A percentile compares a stretch with the other conserved stretches of the same genome.
These are phyloP conservation scores for Leccinum truebloodii DNA, from an alignment of 768 basidiomycete genomes.

Conservation along the genomic window DNA sequence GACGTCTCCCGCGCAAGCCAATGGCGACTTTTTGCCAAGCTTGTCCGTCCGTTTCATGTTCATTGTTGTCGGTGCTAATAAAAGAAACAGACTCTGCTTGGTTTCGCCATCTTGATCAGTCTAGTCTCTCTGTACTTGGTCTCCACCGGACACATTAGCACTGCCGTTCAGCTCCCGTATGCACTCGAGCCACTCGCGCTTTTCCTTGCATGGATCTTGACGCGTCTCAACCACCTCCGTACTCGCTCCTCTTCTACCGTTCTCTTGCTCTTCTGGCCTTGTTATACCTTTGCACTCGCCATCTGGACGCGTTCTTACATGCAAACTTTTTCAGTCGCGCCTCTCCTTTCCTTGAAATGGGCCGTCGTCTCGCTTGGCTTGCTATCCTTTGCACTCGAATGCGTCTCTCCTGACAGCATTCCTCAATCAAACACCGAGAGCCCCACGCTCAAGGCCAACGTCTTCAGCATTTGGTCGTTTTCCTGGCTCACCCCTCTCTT, in stretches of 20 bases:
- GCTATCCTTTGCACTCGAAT: constrained; percentile 64
- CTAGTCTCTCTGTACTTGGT: constrained; percentile 44
- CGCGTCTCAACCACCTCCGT: constrained; percentile 69
- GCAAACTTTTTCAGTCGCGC: constrained; percentile 30
- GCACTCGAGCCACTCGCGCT: constrained; percentile 61
- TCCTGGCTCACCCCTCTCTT: constrained; percentile 84
- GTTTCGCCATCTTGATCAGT: constrained; percentile 49
- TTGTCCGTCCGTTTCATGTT: constrained; percentile 48
- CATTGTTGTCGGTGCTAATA: background rate
- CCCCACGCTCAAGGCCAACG: constrained; percentile 74
- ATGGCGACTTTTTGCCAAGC: constrained; percentile 57
- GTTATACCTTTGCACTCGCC: constrained; percentile 49
- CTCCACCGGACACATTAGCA: constrained; percentile 32
- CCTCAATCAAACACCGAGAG: constrained; percentile 52
- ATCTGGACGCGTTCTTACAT: constrained; percentile 64
- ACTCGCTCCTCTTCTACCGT: constrained; percentile 69
- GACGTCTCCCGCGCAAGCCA: constrained; percentile 48
- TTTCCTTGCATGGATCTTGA: constrained; percentile 48
- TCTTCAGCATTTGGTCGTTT: constrained; percentile 84
- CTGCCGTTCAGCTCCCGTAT: constrained; percentile 49
- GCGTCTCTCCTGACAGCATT: constrained; percentile 60
- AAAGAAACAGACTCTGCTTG: constrained; percentile 45
- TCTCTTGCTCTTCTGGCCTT: constrained; percentile 82
- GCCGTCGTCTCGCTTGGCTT: constrained; percentile 46
- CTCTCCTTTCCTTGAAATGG: constrained; percentile 48